Evolutionary conservation across 345 rosid species (phyloP), one percentile per base, ranked within the genome.

Genomic region (Carallia pectinifolia): DNA sequence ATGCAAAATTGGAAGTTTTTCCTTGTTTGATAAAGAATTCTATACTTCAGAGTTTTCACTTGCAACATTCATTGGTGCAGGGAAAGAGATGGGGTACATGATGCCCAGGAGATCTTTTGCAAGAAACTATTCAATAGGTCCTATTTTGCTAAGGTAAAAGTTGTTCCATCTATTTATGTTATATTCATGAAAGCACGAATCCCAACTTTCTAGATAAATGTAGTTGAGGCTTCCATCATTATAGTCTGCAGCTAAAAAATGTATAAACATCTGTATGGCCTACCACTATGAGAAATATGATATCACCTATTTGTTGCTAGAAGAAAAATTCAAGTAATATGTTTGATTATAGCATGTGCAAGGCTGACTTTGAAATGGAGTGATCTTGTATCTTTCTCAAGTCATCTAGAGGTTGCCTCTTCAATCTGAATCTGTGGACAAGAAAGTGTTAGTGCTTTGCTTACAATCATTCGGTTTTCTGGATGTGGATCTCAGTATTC

Each of bases 21-120:
- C 44, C 1, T 39, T 39, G 44, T 8, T 39, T 39, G 9, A 39
- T 7, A 39, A 39, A 39, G 12, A 38, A 38, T 38, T 7, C 12
- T 39, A 1, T 7, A 39, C 10, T 0, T 0, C 9, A 2, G 44
- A 39, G 44, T 39, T 39, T 39, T 39, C 44, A 39, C 44, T 39
- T 7, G 44, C 44, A 39, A 39, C 44, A 7, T 76, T 74, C 65
- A 47, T 66, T 71, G 67, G 27, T 68, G 66, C 77, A 93, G 96
- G 88, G 75, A 59, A 91, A 87, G 84, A 86, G 97, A 77, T 89
- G 97, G 62, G 94, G 34, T 33, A 33, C 34, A 33, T 93, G 98
- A 97, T 89, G 97, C 83, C 85, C 87, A 7, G 74, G 94, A 36
- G 83, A 83, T 37, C 83, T 89, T 73, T 80, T 85, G 59, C 69